phyloP scores from a whole-genome alignment of 257 asterid species.

The Forsythia viridissima region DNA sequence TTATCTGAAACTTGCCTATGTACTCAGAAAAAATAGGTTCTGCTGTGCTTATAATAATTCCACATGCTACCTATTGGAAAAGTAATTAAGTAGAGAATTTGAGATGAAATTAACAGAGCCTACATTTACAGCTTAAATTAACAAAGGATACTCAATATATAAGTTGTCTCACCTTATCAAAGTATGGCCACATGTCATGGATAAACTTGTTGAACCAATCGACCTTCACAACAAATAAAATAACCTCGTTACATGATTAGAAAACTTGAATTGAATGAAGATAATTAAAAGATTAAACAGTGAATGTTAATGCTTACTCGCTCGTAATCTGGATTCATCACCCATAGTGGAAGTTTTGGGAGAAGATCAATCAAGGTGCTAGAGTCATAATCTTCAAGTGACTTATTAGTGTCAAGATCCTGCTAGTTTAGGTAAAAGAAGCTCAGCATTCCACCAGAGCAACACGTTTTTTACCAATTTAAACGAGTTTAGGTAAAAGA shows the following conservation, averaged over 20 bases:
- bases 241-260: slow-evolving; percentile 1
- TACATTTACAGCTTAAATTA: not conserved
- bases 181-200: slow-evolving; percentile 62
- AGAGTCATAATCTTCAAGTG: slow-evolving; percentile 38
- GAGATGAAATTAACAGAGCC: not conserved
- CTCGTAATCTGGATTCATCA: slow-evolving; percentile 80
- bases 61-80: slow-evolving; percentile 59
- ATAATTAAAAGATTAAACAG: not conserved
- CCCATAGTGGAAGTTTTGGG: slow-evolving; percentile 77
- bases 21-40: slow-evolving; percentile 62
- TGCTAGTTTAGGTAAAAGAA: slow-evolving; percentile 27
- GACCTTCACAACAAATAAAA: slow-evolving; percentile 44
- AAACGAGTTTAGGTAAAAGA: slow-evolving; percentile 4
- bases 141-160: not conserved
- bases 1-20: slow-evolving; percentile 45
- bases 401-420: slow-evolving; percentile 33
- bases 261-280: not conserved
- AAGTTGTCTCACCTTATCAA: slow-evolving; percentile 60
- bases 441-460: not conserved
- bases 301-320: slow-evolving; percentile 42
- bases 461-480: not conserved
- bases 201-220: slow-evolving; percentile 76
- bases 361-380: slow-evolving; percentile 48
- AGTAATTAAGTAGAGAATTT: slow-evolving; percentile 13
- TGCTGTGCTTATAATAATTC: slow-evolving; percentile 50